phyloP scores from a whole-genome alignment of 2,329 filamentous ascomycete genomes.

The Simplicillium aogashimaense region DNA sequence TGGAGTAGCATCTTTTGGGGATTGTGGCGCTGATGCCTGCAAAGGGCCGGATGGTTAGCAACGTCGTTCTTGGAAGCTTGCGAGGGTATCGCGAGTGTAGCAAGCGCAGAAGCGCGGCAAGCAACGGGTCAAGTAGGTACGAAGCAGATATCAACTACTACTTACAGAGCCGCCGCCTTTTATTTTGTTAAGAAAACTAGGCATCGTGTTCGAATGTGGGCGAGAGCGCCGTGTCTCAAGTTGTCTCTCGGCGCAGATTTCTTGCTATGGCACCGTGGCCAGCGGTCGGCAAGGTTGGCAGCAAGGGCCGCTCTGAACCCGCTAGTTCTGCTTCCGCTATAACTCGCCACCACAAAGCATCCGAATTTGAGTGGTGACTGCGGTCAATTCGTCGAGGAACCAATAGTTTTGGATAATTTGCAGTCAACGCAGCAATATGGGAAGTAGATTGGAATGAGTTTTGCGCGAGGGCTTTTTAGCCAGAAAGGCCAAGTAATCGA shows the following conservation, averaged over 20 bases:
- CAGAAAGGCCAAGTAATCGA: too few species aligned
- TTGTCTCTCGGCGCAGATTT: too few species aligned
- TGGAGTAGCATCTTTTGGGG: slow-evolving; percentile 33
- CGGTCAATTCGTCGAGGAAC: too few species aligned
- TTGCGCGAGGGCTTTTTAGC: too few species aligned
- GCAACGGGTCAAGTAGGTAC: background rate
- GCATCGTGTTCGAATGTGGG: slow-evolving; percentile 28
- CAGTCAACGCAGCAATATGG: too few species aligned
- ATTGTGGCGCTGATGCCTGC: slow-evolving; percentile 31
- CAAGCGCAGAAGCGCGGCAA: background rate
- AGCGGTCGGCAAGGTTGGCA: slow-evolving; percentile 9
- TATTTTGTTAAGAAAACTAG: slow-evolving; percentile 50
- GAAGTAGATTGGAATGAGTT: too few species aligned
- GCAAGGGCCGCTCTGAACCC: too few species aligned
- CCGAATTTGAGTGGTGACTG: too few species aligned
- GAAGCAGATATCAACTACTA: slow-evolving; percentile 11
- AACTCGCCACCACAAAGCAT: too few species aligned
- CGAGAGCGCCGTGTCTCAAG: background rate
- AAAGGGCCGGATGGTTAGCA: slow-evolving; percentile 9
- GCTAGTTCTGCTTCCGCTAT: too few species aligned
- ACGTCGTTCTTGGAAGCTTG: background rate
- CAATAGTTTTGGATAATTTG: too few species aligned
- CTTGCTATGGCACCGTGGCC: slow-evolving; percentile 5
- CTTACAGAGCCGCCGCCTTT: slow-evolving; percentile 45
- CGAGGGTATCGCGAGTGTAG: background rate